Evolutionary conservation across 441 rosid species (phyloP).

Genomic region (Corymbia calophylla): DNA sequence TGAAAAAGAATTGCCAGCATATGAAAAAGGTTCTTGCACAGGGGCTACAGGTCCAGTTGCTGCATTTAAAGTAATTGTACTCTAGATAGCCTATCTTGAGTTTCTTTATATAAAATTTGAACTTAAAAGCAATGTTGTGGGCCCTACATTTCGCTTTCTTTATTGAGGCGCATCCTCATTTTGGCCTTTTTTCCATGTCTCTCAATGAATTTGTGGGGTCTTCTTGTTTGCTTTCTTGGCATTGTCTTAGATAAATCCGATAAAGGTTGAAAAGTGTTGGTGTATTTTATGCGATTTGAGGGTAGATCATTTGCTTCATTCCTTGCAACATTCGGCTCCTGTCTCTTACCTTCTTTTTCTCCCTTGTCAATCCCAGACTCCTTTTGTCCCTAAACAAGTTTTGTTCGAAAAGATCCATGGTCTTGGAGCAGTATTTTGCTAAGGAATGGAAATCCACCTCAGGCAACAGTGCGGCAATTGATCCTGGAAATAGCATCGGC

Average conservation of each 20-base stretch:
- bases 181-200: background rate
- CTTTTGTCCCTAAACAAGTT: background rate
- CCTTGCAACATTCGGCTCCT: background rate
- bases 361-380: background rate
- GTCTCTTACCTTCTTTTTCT: background rate
- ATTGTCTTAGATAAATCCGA: background rate
- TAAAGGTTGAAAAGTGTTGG: background rate
- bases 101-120: background rate
- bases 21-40: background rate
- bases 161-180: background rate
- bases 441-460: conserved; percentile 43
- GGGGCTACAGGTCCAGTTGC: background rate
- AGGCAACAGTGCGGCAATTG: conserved; percentile 13
- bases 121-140: background rate
- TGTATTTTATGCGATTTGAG: background rate
- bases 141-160: background rate
- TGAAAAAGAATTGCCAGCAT: background rate
- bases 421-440: conserved; percentile 30
- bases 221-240: background rate
- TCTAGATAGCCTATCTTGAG: background rate
- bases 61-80: background rate
- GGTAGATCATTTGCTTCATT: background rate
- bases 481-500: conserved; percentile 23
- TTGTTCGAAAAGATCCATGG: conserved; percentile 23
- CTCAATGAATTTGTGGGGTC: background rate